phyloP scores from a whole-genome alignment of 176 grass and related monocot genomes.

The Oryza punctata region DNA sequence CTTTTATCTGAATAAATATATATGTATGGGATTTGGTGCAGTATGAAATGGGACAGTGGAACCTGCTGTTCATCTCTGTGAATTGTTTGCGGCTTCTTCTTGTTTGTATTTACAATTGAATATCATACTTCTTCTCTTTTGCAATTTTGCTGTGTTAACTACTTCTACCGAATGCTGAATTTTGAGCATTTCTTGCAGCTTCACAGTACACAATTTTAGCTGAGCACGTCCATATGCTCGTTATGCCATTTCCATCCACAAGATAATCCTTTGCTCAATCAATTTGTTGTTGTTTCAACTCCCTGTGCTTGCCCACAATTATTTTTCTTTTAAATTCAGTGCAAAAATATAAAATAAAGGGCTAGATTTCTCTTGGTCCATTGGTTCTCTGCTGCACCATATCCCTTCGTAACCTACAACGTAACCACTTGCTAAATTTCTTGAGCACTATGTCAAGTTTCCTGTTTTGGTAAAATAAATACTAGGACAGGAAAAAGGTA shows the following conservation, averaged over 20 bases:
- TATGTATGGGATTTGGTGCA: not conserved
- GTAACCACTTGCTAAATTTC: slow-evolving; percentile 1
- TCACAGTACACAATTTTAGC: not conserved
- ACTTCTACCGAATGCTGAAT: not conserved
- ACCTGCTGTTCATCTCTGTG: not conserved
- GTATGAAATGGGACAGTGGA: slow-evolving; percentile 10
- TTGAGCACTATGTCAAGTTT: not conserved
- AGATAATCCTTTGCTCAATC: not conserved
- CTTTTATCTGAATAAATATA: not conserved
- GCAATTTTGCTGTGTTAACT: not conserved
- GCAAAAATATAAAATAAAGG: not conserved
- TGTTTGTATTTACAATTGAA: not conserved
- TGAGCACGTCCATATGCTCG: not conserved
- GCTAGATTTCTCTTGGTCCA: slow-evolving; percentile 13
- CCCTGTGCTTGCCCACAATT: not conserved
- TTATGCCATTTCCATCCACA: not conserved
- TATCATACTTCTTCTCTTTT: not conserved
- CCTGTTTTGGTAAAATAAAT: not conserved
- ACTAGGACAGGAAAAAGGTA: not conserved
- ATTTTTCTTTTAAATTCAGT: not conserved
- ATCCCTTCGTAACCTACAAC: slow-evolving; percentile 26
- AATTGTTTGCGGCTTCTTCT: not conserved
- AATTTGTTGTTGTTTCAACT: not conserved
- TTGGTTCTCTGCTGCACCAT: slow-evolving; percentile 23
- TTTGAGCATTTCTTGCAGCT: not conserved